phyloP scores from a whole-genome alignment of 352 stramenopile species.

The Aphanomyces invadans region DNA sequence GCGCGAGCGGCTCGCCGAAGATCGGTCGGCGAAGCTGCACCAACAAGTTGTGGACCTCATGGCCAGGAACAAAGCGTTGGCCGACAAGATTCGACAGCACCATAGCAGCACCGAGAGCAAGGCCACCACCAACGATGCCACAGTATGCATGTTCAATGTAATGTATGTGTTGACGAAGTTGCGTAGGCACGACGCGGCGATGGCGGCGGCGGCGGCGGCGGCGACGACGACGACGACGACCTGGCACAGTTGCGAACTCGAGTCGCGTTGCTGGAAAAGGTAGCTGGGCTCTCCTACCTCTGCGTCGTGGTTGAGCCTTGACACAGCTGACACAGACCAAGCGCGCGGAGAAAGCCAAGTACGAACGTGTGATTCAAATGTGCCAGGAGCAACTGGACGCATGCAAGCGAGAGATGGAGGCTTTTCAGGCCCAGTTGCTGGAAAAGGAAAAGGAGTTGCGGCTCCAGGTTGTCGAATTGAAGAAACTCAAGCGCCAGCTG shows the following conservation, averaged over 20 bases:
- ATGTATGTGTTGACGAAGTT: too few species aligned
- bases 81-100: slow-evolving; percentile 38
- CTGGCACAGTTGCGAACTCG: slow-evolving; percentile 56
- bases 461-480: slow-evolving; percentile 58
- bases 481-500: slow-evolving; percentile 61
- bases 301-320: background rate
- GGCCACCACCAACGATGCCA: too few species aligned
- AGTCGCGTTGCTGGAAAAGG: slow-evolving; percentile 54
- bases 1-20: slow-evolving; percentile 37
- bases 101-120: background rate
- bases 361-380: slow-evolving; percentile 35
- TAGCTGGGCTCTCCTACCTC: background rate
- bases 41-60: slow-evolving; percentile 49
- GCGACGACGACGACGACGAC: slow-evolving; percentile 55
- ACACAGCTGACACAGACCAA: slow-evolving; percentile 22
- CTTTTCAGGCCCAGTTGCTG: slow-evolving; percentile 41
- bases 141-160: too few species aligned
- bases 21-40: slow-evolving; percentile 39
- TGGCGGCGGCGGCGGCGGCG: slow-evolving; percentile 36
- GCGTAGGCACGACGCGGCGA: too few species aligned
- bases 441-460: slow-evolving; percentile 55
- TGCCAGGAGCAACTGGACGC: slow-evolving; percentile 46
- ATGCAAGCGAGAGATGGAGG: slow-evolving; percentile 36
- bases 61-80: slow-evolving; percentile 48
- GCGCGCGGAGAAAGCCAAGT: slow-evolving; percentile 43